A percentile compares a stretch with the other conserved stretches of the same genome.
Evolutionary conservation across 176 grass and related monocot genomes (phyloP).

Genomic region (Rhynchospora breviuscula): DNA sequence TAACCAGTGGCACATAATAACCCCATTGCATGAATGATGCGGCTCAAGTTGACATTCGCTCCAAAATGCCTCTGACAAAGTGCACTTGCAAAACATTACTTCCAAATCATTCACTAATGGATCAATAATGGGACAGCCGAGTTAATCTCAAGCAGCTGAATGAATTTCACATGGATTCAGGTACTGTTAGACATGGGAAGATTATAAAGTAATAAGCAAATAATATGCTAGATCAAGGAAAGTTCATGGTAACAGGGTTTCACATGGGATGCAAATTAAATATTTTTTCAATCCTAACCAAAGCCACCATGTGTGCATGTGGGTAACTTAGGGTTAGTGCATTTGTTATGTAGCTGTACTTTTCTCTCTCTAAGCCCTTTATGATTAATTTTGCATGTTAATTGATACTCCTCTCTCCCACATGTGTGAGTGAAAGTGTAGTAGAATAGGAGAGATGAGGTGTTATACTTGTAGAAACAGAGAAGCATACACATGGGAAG

Average conservation of each 20-base stretch:
- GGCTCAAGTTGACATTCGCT: slow-evolving; percentile 8
- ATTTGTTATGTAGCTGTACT: not conserved
- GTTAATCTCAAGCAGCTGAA: slow-evolving; percentile 5
- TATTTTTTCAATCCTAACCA: not conserved
- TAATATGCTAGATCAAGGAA: slow-evolving; percentile 36
- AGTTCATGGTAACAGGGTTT: slow-evolving; percentile 66
- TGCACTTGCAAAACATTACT: slow-evolving; percentile 21
- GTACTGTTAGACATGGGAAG: not conserved
- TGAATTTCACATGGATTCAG: slow-evolving; percentile 8
- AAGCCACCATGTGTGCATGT: slow-evolving; percentile 51
- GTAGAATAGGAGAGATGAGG: slow-evolving; percentile 12
- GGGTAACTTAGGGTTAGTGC: slow-evolving; percentile 17
- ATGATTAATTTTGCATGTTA: slow-evolving; percentile 18
- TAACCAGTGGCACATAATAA: not conserved
- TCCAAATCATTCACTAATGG: slow-evolving; percentile 26
- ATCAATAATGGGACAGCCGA: slow-evolving; percentile 18
- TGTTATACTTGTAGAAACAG: slow-evolving; percentile 20
- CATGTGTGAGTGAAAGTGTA: slow-evolving; percentile 11
- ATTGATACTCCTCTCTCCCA: slow-evolving; percentile 6
- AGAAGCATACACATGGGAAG: slow-evolving; percentile 26
- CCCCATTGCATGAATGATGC: not conserved
- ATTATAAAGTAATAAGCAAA: slow-evolving; percentile 16
- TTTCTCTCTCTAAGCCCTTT: slow-evolving; percentile 9
- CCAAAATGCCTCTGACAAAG: slow-evolving; percentile 18
- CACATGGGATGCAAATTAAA: slow-evolving; percentile 46